These are phyloP conservation scores for Blastobotrys persicus DNA, from an alignment of 1,139 yeast species.

Conservation along the genomic window DNA sequence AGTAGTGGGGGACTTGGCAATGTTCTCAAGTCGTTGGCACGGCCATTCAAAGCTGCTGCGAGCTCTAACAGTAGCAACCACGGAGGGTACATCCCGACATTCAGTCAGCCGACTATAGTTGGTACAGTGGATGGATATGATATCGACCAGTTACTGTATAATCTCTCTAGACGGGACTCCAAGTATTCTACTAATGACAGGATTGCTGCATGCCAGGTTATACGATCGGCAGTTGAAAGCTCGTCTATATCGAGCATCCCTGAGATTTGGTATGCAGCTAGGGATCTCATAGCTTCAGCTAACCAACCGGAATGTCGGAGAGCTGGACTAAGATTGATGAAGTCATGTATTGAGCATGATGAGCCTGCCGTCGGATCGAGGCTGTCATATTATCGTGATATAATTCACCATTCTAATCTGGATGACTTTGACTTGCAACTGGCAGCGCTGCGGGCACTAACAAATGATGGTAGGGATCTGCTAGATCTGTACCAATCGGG, in stretches of 20 bases:
- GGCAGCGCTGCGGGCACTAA: conserved; percentile 50
- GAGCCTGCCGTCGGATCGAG: conserved; percentile 48
- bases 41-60: conserved; percentile 45
- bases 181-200: conserved; percentile 42
- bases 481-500: conserved; percentile 54
- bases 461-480: conserved; percentile 61
- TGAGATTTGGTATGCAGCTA: conserved; percentile 73
- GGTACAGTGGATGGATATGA: conserved; percentile 61
- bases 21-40: conserved; percentile 56
- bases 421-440: conserved; percentile 59
- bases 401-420: conserved; percentile 48
- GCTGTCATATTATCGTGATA: conserved; percentile 59
- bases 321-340: conserved; percentile 53
- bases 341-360: conserved; percentile 55
- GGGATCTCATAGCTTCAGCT: conserved; percentile 50
- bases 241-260: conserved; percentile 60
- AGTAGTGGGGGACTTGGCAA: conserved; percentile 28
- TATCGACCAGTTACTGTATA: conserved; percentile 45
- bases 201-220: conserved; percentile 51
- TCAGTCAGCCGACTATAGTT: conserved; percentile 56
- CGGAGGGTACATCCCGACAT: conserved; percentile 22
- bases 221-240: conserved; percentile 51
- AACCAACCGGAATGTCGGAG: conserved; percentile 47
- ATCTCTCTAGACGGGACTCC: conserved; percentile 38
- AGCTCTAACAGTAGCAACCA: conserved; percentile 28